Conservation (phyloP, 192 early-diverging fungal genomes). For the Entomortierella beljakovae region DNA sequence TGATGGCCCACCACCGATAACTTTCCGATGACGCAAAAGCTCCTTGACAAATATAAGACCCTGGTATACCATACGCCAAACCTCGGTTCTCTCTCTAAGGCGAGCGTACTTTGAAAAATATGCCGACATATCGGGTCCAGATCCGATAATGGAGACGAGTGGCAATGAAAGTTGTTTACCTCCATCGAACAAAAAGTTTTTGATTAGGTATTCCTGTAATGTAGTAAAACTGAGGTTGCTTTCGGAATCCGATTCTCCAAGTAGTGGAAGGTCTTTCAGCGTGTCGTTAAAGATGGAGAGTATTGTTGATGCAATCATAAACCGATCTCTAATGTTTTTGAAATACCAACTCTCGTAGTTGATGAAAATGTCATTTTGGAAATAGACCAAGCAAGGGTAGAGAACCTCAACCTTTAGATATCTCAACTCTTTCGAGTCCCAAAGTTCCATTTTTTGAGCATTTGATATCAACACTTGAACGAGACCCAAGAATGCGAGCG, state of each 20-base stretch:
- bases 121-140: conserved; percentile 50
- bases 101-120: conserved; percentile 41
- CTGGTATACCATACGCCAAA: conserved; percentile 46
- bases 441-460: conserved; percentile 39
- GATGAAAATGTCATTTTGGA: conserved; percentile 49
- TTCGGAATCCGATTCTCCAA: conserved; percentile 8
- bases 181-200: conserved; percentile 61
- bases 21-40: conserved; percentile 47
- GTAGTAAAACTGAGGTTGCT: conserved; percentile 22
- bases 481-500: conserved; percentile 51
- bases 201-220: conserved; percentile 53
- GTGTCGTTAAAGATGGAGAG: conserved; percentile 49
- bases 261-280: conserved; percentile 35
- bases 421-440: conserved; percentile 45
- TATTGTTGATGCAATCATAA: conserved; percentile 44
- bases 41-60: conserved; percentile 56
- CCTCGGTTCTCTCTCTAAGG: conserved; percentile 12
- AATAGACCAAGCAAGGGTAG: conserved; percentile 50
- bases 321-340: conserved; percentile 44
- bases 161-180: conserved; percentile 59
- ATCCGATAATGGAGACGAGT: conserved; percentile 56
- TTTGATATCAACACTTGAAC: conserved; percentile 26
- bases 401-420: conserved; percentile 43
- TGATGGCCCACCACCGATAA: conserved; percentile 38
- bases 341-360: conserved; percentile 59